phyloP scores from a whole-genome alignment of 495 filamentous ascomycete genomes.

The Annulohypoxylon maeteangense region DNA sequence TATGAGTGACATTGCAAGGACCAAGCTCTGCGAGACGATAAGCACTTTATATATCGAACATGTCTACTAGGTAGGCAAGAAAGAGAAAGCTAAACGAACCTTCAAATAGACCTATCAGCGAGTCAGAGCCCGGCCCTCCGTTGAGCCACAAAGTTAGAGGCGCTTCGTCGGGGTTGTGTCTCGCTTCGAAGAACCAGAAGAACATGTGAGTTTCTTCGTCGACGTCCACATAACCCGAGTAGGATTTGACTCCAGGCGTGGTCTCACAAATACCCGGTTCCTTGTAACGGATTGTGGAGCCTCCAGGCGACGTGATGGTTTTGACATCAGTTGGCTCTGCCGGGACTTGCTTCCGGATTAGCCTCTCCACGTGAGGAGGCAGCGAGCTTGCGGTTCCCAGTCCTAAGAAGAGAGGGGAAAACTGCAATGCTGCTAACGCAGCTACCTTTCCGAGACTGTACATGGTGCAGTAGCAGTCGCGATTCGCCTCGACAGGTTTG shows the following conservation, averaged over 20 bases:
- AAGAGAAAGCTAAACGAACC: conserved; percentile 45
- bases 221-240: conserved; percentile 57
- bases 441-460: conserved; percentile 17
- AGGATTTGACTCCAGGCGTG: conserved; percentile 47
- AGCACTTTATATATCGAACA: conserved; percentile 15
- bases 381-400: conserved; percentile 41
- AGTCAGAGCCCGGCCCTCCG: conserved; percentile 67
- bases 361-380: conserved; percentile 53
- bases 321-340: conserved; percentile 64
- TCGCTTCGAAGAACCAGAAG: conserved; percentile 77
- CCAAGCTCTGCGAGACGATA: conserved; percentile 60
- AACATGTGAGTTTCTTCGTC: conserved; percentile 70
- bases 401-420: conserved; percentile 48
- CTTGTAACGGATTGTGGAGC: conserved; percentile 64
- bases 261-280: conserved; percentile 58
- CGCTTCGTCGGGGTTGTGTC: conserved; percentile 63
- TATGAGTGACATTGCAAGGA: conserved; percentile 65
- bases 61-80: no score
- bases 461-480: conserved; percentile 18
- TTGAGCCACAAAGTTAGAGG: conserved; percentile 71
- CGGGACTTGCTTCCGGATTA: conserved; percentile 44
- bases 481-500: neutral
- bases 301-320: conserved; percentile 67
- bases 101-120: conserved; percentile 72
- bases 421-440: conserved; percentile 36